phyloP scores from a whole-genome alignment of 805 yeast species.

The Citeromyces matritensis region DNA sequence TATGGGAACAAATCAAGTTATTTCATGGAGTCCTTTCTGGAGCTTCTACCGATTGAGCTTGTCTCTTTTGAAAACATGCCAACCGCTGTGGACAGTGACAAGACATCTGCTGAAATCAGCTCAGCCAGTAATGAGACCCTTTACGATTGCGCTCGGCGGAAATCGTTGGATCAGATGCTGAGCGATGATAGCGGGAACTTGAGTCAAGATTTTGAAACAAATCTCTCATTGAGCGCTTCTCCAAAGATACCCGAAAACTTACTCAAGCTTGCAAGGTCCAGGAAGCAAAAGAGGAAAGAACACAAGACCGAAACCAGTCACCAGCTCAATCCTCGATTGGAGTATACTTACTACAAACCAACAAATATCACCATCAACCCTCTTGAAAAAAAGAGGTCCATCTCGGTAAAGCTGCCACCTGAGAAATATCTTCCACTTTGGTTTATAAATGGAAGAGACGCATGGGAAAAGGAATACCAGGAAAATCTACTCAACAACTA shows the following conservation, averaged over 20 bases:
- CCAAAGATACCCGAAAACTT: constrained; percentile 58
- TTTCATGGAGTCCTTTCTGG: constrained; percentile 70
- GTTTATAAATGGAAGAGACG: constrained; percentile 50
- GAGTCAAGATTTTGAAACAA: constrained; percentile 15
- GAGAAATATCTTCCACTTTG: constrained; percentile 58
- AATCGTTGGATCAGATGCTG: constrained; percentile 2
- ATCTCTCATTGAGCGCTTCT: constrained; percentile 40
- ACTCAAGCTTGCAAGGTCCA: constrained; percentile 35
- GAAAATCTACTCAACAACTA: no score
- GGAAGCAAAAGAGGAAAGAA: constrained; percentile 19
- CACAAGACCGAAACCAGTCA: constrained; percentile 12
- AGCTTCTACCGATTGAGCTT: constrained; percentile 45
- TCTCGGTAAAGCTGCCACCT: constrained; percentile 39
- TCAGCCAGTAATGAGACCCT: constrained; percentile 2
- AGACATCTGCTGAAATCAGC: neutral
- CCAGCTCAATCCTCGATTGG: neutral
- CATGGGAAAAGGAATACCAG: constrained; percentile 33
- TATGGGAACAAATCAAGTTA: constrained; percentile 63
- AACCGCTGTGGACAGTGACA: neutral
- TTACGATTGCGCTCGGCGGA: constrained; percentile 2
- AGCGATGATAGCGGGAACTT: constrained; percentile 1
- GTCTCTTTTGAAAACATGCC: constrained; percentile 12
- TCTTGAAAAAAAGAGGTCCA: constrained; percentile 17
- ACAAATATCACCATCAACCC: constrained; percentile 17
- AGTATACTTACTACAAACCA: constrained; percentile 5